Base-by-base conservation (phyloP, 2,329 filamentous ascomycete genomes). In the Penicillium sp. region DNA sequence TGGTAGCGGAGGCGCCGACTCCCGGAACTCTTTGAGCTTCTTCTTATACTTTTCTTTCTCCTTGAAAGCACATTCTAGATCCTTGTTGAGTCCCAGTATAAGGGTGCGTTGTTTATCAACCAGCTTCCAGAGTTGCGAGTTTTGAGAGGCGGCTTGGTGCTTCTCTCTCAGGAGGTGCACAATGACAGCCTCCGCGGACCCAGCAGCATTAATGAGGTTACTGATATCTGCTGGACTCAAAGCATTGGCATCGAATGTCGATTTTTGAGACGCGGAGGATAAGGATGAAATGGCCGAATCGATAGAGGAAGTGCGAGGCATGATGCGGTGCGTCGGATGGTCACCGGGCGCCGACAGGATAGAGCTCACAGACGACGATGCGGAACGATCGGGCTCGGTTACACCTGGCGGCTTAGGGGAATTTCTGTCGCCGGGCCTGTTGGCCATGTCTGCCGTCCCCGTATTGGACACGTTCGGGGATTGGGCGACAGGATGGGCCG, bases 21-120 rank as follows among this genome's bases (percentile, higher is more conserved):
- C 74, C 58, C 83, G 73, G 53, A 83, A 71, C 50, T 97, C 92
- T 71, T 95, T 96, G 39, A 95, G 70, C 72, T 94, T 96, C 71
- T 87, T 92, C 63, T 89, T 85, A 68, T 97, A 97, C 63, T 88
- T 87, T 60, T 97, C 92, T 73, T 96, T 96, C 62, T 97, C 94
- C 69, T 95, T 95, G 58, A 96, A 73, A 1, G 92, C 86, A 46
- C 89, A 84, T 71, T 97, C 92, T 11, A 99, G 77, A 68, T 99
- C 94, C 70, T 94, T 95, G 67, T 97, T 96, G 56, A 99, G 79
- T 7, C 92, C 92, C 18, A 96, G 74, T 48, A 99, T 91, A 85
- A 99, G 92, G 14, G 90, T 85, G 56, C 92, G 82, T 72, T 99
- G 94, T 76, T 99, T 97, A 70, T 97, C 92, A 44, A 99, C 91